Evolutionary conservation across 2,329 filamentous ascomycete genomes (phyloP).

Genomic region (Annulohypoxylon truncatum): DNA sequence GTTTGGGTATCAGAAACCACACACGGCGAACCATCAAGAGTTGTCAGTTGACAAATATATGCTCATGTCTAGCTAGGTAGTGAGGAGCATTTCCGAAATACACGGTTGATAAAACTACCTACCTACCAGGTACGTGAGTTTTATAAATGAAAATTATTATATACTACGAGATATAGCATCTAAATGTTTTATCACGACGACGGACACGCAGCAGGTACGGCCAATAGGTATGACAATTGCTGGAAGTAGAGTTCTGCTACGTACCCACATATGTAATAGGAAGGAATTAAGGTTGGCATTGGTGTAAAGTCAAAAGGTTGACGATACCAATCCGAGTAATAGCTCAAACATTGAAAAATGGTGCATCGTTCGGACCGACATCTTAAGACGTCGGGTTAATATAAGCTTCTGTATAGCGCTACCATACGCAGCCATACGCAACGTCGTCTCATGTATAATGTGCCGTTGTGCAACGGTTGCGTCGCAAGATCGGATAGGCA

Average conservation of each 20-base stretch:
- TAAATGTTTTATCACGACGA: no score
- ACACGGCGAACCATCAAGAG: neutral
- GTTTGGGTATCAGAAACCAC: neutral
- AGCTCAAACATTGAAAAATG: neutral
- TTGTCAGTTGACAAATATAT: neutral
- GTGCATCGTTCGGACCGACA: neutral
- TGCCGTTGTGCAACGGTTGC: neutral
- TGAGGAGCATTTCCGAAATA: no score
- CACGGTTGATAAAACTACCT: no score
- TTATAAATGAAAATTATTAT: no score
- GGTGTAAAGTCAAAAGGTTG: neutral
- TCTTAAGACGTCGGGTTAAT: neutral
- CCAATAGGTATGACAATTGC: no score
- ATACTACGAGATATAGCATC: no score
- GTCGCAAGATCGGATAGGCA: constrained; percentile 30
- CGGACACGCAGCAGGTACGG: no score
- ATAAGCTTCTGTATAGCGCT: constrained; percentile 18
- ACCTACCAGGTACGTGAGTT: no score
- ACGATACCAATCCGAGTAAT: neutral
- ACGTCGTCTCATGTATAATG: constrained; percentile 10
- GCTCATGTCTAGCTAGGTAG: neutral
- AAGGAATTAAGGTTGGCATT: neutral
- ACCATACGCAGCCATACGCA: neutral
- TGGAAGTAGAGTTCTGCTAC: no score
- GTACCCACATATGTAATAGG: no score